A percentile compares a stretch with the other conserved stretches of the same genome.
phyloP scores from a whole-genome alignment of 176 grass and related monocot genomes.

The Puccinellia tenuiflora region DNA sequence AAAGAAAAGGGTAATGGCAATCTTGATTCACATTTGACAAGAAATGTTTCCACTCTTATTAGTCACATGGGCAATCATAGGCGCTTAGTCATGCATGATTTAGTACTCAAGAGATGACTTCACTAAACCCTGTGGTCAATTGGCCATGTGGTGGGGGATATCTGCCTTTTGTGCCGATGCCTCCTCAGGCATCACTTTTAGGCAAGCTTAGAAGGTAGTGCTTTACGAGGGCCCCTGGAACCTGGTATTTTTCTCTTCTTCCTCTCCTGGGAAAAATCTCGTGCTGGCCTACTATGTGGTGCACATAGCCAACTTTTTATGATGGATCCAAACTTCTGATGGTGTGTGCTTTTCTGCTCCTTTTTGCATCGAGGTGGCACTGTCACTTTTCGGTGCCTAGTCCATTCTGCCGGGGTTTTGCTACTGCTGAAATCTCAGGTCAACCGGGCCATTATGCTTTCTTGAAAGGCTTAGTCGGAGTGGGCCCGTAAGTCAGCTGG shows the following conservation, averaged over 20 bases:
- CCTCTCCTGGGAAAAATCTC: not conserved
- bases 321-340: constrained; percentile 6
- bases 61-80: constrained; percentile 17
- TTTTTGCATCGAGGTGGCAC: not conserved
- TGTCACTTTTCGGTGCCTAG: not conserved
- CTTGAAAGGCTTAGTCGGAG: not conserved
- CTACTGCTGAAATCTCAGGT: not conserved
- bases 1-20: not conserved
- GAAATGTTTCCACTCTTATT: not conserved
- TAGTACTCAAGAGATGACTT: not conserved
- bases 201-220: constrained; percentile 12
- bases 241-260: not conserved
- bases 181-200: constrained; percentile 1
- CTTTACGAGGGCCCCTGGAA: constrained; percentile 7
- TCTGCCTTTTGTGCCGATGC: constrained; percentile 9
- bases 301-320: not conserved
- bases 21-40: constrained; percentile 19
- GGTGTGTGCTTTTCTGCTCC: not conserved
- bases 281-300: not conserved
- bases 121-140: not conserved
- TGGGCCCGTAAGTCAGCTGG: not conserved
- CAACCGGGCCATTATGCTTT: not conserved
- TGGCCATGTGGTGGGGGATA: not conserved
- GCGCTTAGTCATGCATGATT: not conserved
- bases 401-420: not conserved